Percentiles rank a stretch among this genome's conserved stretches.
Evolutionary conservation across 352 stramenopile genomes (phyloP).

Genomic region (Pythium sukuiense): DNA sequence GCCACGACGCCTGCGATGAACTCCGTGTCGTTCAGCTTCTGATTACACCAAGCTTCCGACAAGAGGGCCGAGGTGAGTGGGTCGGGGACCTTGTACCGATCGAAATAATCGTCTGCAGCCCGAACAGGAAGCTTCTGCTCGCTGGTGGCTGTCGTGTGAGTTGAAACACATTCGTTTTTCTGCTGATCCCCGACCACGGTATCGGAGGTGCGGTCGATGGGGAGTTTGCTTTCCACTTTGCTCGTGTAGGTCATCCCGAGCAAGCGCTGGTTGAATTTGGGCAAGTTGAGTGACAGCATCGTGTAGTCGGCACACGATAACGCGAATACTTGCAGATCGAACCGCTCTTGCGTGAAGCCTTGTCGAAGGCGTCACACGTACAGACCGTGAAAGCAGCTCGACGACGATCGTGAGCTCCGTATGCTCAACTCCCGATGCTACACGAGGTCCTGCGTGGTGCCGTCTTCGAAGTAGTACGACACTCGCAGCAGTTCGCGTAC

Average conservation of each 20-base stretch:
- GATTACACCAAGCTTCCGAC: slow-evolving; percentile 73
- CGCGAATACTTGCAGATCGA: slow-evolving; percentile 90
- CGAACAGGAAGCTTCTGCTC: slow-evolving; percentile 27
- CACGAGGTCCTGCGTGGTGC: slow-evolving; percentile 60
- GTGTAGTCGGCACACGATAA: slow-evolving; percentile 76
- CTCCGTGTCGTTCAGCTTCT: slow-evolving; percentile 52
- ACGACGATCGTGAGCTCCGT: slow-evolving; percentile 89
- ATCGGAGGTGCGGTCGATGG: slow-evolving; percentile 92
- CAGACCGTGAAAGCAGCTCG: slow-evolving; percentile 93
- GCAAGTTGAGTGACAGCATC: slow-evolving; percentile 95
- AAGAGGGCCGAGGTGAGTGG: slow-evolving; percentile 37
- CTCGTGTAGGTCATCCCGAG: slow-evolving; percentile 56
- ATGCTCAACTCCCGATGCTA: slow-evolving; percentile 76
- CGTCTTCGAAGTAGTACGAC: slow-evolving; percentile 88
- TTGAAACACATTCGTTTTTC: slow-evolving; percentile 47
- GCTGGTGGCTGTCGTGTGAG: slow-evolving; percentile 15
- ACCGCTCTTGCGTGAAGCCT: slow-evolving; percentile 72
- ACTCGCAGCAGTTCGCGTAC: slow-evolving; percentile 84
- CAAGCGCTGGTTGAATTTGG: slow-evolving; percentile 59
- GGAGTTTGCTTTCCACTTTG: slow-evolving; percentile 73
- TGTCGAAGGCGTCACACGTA: slow-evolving; percentile 91
- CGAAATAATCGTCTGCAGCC: slow-evolving; percentile 57
- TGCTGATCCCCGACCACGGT: slow-evolving; percentile 91
- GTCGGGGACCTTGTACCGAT: slow-evolving; percentile 46
- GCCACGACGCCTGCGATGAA: too few relatives aligned